Percentiles rank a stretch among this genome's conserved stretches.
Evolutionary conservation across 2,329 filamentous ascomycete species (phyloP).

Genomic region (Pestalotiopsis sp.): DNA sequence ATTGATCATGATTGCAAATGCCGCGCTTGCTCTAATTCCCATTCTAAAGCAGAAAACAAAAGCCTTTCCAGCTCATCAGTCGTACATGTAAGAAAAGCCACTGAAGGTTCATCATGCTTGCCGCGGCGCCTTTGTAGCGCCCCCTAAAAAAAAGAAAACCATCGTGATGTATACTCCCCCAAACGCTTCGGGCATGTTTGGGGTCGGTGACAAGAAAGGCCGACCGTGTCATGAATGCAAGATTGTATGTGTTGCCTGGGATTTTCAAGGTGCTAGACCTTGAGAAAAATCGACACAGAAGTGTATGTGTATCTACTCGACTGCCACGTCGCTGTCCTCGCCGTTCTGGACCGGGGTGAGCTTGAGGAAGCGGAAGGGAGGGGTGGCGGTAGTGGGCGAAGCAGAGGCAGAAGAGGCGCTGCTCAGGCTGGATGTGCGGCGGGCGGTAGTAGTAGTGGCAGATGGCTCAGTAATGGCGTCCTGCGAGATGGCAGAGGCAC

Average conservation of each 20-base stretch:
- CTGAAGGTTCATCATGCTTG: neutral
- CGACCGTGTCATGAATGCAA: neutral
- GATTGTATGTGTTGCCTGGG: too few species aligned
- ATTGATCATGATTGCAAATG: neutral
- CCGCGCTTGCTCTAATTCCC: neutral
- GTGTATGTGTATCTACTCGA: slow-evolving; percentile 34
- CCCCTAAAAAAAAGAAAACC: neutral
- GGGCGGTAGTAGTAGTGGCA: slow-evolving; percentile 23
- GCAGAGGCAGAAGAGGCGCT: slow-evolving; percentile 41
- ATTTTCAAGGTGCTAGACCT: neutral
- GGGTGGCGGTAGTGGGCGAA: slow-evolving; percentile 25
- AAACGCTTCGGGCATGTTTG: neutral
- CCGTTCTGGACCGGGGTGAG: slow-evolving; percentile 67
- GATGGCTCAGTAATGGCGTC: slow-evolving; percentile 19
- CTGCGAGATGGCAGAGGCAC: slow-evolving; percentile 51
- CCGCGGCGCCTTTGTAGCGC: neutral
- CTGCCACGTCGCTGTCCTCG: slow-evolving; percentile 55
- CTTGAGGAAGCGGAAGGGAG: slow-evolving; percentile 57
- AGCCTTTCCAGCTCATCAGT: neutral
- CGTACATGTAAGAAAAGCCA: neutral
- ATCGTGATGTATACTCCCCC: neutral
- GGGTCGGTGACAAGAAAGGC: neutral
- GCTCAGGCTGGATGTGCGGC: slow-evolving; percentile 59
- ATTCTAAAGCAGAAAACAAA: neutral
- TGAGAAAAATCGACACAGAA: neutral